Conservation (phyloP, 768 basidiomycete genomes). For the Calocybe cyanea region DNA sequence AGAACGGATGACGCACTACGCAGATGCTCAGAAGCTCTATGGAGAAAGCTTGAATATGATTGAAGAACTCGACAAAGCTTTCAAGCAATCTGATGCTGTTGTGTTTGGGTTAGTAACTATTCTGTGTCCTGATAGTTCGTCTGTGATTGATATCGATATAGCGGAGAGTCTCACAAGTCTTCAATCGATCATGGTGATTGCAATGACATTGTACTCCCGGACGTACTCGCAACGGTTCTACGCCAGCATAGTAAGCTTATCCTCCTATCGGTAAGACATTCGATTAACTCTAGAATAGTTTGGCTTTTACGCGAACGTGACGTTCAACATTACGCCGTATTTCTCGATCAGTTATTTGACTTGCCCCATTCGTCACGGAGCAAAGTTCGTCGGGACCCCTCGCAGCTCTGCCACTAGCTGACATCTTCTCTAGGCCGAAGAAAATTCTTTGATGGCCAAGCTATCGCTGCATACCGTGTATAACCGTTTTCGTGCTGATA, state of each 20-base stretch:
- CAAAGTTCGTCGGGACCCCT: slow-evolving; percentile 39
- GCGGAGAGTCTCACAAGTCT: slow-evolving; percentile 41
- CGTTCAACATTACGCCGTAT: slow-evolving; percentile 43
- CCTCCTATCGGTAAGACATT: not conserved
- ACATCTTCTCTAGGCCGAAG: slow-evolving; percentile 55
- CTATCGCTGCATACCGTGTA: slow-evolving; percentile 78
- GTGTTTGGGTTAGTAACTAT: slow-evolving; percentile 36
- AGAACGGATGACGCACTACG: slow-evolving; percentile 32
- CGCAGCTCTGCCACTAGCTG: not conserved
- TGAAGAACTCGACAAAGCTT: slow-evolving; percentile 55
- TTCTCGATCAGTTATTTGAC: slow-evolving; percentile 56
- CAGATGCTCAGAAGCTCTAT: slow-evolving; percentile 52
- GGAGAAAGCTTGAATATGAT: slow-evolving; percentile 54
- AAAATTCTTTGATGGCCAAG: slow-evolving; percentile 69
- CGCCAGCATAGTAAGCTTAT: slow-evolving; percentile 60
- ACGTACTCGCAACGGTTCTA: slow-evolving; percentile 56
- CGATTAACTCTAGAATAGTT: slow-evolving; percentile 35
- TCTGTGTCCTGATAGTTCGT: not conserved
- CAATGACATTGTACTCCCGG: slow-evolving; percentile 54
- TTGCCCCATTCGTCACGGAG: slow-evolving; percentile 54
- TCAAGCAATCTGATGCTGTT: slow-evolving; percentile 48
- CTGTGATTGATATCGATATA: slow-evolving; percentile 22
- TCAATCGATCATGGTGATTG: slow-evolving; percentile 23
- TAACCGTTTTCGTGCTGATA: slow-evolving; percentile 75
- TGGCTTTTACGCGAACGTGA: slow-evolving; percentile 62